These are phyloP conservation scores for Pyricularia sp. DNA, from an alignment of 2,329 filamentous ascomycete species.

Conservation along the genomic window DNA sequence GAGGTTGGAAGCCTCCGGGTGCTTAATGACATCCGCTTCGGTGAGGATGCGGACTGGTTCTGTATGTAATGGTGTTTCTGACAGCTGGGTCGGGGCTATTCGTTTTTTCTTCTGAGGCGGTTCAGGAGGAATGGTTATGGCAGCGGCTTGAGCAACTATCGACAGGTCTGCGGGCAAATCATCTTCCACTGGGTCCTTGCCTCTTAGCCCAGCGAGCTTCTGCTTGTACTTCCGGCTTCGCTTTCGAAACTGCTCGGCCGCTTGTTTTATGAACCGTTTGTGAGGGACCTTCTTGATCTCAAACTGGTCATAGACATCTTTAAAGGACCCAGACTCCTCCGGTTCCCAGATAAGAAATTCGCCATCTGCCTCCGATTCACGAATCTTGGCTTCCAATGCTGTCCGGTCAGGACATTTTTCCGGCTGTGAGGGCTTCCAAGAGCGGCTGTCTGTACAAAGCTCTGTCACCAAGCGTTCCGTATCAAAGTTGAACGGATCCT, in stretches of 20 bases:
- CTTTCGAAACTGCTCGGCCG: constrained; percentile 45
- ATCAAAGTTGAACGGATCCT: constrained; percentile 69
- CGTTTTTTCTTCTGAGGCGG: constrained; percentile 19
- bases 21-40: neutral
- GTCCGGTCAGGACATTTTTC: constrained; percentile 39
- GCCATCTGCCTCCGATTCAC: constrained; percentile 57
- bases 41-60: neutral
- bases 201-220: neutral
- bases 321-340: constrained; percentile 32
- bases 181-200: neutral
- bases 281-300: constrained; percentile 49
- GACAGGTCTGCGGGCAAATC: neutral
- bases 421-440: constrained; percentile 31
- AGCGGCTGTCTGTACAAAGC: constrained; percentile 46
- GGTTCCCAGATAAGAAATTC: constrained; percentile 49
- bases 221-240: constrained; percentile 39
- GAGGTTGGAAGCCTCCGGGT: neutral
- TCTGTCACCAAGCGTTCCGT: constrained; percentile 56
- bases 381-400: constrained; percentile 43
- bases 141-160: neutral
- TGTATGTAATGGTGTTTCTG: neutral
- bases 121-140: constrained; percentile 1
- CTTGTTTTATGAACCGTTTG: constrained; percentile 45
- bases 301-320: constrained; percentile 42
- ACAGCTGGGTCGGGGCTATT: constrained; percentile 16